Conservation (phyloP, 352 stramenopile genomes). For the Pythium guiyangense region DNA sequence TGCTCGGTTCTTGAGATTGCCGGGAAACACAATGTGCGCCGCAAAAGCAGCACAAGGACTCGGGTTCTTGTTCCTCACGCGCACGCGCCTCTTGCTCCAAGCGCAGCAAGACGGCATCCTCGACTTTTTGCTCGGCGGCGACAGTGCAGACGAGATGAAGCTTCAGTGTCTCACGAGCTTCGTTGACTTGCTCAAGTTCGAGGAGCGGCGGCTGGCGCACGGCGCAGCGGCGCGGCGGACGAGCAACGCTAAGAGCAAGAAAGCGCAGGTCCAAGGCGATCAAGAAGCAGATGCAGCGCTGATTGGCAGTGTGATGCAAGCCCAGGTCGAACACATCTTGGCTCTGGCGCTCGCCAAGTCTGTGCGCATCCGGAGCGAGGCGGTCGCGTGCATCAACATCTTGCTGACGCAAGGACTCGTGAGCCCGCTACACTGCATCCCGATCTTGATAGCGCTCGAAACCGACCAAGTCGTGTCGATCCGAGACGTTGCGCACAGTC, state of each 20-base stretch:
- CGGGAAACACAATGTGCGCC: slow-evolving; percentile 37
- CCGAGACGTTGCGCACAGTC: slow-evolving; percentile 60
- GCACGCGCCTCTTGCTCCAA: slow-evolving; percentile 61
- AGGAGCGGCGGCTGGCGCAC: slow-evolving; percentile 70
- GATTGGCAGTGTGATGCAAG: slow-evolving; percentile 86
- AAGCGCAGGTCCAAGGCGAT: slow-evolving; percentile 79
- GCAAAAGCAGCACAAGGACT: slow-evolving; percentile 80
- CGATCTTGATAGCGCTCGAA: slow-evolving; percentile 73
- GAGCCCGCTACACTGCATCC: slow-evolving; percentile 72
- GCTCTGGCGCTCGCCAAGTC: slow-evolving; percentile 44
- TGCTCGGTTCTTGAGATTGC: slow-evolving; percentile 34
- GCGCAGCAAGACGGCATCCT: slow-evolving; percentile 71
- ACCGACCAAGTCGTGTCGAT: slow-evolving; percentile 63
- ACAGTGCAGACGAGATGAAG: slow-evolving; percentile 37
- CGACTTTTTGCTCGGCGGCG: slow-evolving; percentile 32
- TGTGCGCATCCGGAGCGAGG: slow-evolving; percentile 62
- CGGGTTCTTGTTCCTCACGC: slow-evolving; percentile 70
- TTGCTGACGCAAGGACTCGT: slow-evolving; percentile 78
- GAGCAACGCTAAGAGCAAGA: slow-evolving; percentile 56
- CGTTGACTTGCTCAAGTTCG: slow-evolving; percentile 59
- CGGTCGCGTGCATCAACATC: slow-evolving; percentile 54
- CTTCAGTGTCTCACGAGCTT: slow-evolving; percentile 73
- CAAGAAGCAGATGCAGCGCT: slow-evolving; percentile 80
- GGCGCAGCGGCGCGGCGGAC: slow-evolving; percentile 31
- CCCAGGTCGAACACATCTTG: slow-evolving; percentile 66